Evolutionary conservation across 1,139 yeast genomes (phyloP).

Genomic region (Suhomyces yuchorum): DNA sequence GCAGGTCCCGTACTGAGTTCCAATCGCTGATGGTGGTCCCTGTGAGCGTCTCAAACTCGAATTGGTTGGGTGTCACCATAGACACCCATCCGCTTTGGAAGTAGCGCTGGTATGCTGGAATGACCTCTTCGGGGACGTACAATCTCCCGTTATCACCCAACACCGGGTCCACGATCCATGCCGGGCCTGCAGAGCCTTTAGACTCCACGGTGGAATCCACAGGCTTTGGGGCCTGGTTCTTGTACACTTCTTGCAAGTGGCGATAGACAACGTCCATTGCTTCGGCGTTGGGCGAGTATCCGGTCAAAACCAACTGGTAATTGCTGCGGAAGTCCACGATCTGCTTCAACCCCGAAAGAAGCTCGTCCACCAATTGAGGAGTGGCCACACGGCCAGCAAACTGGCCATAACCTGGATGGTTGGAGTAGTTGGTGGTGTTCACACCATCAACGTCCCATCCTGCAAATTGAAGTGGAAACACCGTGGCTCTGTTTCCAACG

Average conservation of each 20-base stretch:
- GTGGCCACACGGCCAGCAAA: constrained; percentile 27
- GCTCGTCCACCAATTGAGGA: constrained; percentile 23
- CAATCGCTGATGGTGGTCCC: constrained; percentile 26
- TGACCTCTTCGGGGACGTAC: constrained; percentile 37
- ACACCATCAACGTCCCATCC: constrained; percentile 88
- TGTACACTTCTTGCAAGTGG: constrained; percentile 31
- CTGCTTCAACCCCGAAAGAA: constrained; percentile 28
- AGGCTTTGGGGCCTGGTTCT: constrained; percentile 19
- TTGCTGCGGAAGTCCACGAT: constrained; percentile 28
- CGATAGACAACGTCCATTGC: constrained; percentile 51
- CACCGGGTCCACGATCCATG: constrained; percentile 44
- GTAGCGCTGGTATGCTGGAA: constrained; percentile 32
- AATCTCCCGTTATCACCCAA: constrained; percentile 44
- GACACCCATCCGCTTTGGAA: constrained; percentile 33
- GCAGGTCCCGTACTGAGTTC: constrained; percentile 26
- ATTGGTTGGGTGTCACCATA: constrained; percentile 44
- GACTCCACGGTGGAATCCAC: neutral
- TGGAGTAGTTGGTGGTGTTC: constrained; percentile 78
- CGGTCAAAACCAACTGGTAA: constrained; percentile 68
- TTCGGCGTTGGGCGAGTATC: constrained; percentile 66
- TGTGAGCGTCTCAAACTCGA: constrained; percentile 40
- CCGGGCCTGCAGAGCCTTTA: neutral
- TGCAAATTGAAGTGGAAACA: constrained; percentile 72
- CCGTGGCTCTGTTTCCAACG: constrained; percentile 29
- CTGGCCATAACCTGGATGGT: constrained; percentile 79